Evolutionary conservation across 1,284 basidiomycete species (phyloP).

Genomic region (Apiotrichum veenhuisii): DNA sequence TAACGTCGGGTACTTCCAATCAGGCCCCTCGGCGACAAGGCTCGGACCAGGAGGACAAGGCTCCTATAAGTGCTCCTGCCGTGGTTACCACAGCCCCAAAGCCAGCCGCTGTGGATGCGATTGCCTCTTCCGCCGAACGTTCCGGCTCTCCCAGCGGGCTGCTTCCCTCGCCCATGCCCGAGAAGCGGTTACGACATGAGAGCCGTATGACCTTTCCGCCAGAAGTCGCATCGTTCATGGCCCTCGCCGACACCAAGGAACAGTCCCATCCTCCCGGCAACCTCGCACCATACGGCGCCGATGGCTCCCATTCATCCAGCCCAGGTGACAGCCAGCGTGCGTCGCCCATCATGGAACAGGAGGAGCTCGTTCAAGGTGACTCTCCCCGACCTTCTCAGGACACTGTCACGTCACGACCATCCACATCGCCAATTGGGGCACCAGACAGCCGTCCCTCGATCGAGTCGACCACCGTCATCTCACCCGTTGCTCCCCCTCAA

Average conservation of each 20-base stretch:
- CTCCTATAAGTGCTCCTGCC: not conserved
- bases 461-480: slow-evolving; percentile 6
- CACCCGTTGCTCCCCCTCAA: slow-evolving; percentile 6
- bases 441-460: slow-evolving; percentile 9
- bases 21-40: slow-evolving; percentile 27
- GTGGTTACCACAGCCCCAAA: slow-evolving; percentile 7
- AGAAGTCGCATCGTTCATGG: slow-evolving; percentile 43
- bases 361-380: slow-evolving; percentile 8
- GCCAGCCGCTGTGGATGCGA: slow-evolving; percentile 4
- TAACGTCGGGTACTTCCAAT: not conserved
- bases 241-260: slow-evolving; percentile 35
- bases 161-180: slow-evolving; percentile 39
- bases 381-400: slow-evolving; percentile 24
- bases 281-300: not conserved
- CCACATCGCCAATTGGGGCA: slow-evolving; percentile 2
- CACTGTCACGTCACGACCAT: slow-evolving; percentile 18
- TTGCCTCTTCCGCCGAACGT: not conserved
- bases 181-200: slow-evolving; percentile 32
- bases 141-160: slow-evolving; percentile 10
- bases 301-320: not conserved
- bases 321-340: slow-evolving; percentile 13
- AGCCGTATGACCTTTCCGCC: slow-evolving; percentile 43
- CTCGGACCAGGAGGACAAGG: slow-evolving; percentile 36
- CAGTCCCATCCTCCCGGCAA: slow-evolving; percentile 1
- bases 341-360: slow-evolving; percentile 15